Conservation (phyloP, 345 rosid species). For the Raphanus sativus region DNA sequence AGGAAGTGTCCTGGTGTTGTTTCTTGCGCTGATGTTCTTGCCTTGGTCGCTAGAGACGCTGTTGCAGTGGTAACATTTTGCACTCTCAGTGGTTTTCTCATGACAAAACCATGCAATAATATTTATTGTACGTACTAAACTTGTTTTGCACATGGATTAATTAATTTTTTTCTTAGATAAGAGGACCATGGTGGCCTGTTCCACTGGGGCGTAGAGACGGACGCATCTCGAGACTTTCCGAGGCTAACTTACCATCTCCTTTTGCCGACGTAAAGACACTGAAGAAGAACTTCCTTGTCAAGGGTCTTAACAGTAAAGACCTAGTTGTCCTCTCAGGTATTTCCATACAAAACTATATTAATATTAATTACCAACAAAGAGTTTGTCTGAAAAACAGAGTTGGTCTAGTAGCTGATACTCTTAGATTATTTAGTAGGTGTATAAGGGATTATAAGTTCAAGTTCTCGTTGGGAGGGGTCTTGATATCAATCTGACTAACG, state of each 20-base stretch:
- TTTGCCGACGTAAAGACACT: slow-evolving; percentile 30
- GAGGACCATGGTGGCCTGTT: slow-evolving; percentile 63
- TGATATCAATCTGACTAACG: not conserved
- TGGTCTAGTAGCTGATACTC: too few relatives aligned
- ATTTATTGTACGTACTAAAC: not conserved
- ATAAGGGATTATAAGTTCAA: too few relatives aligned
- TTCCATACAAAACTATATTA: slow-evolving; percentile 12
- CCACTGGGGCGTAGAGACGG: slow-evolving; percentile 66
- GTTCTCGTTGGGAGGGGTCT: too few relatives aligned
- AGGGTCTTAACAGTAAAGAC: slow-evolving; percentile 53
- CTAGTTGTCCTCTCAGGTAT: slow-evolving; percentile 50
- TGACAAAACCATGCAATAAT: not conserved
- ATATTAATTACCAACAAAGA: too few relatives aligned
- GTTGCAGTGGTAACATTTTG: slow-evolving; percentile 38
- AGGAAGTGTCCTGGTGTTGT: slow-evolving; percentile 45
- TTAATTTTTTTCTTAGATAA: slow-evolving; percentile 4
- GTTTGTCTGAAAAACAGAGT: too few relatives aligned
- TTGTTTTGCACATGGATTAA: not conserved
- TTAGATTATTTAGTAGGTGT: too few relatives aligned
- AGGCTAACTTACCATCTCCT: slow-evolving; percentile 49
- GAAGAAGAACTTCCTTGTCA: slow-evolving; percentile 41
- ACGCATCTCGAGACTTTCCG: slow-evolving; percentile 39
- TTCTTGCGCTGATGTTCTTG: slow-evolving; percentile 70
- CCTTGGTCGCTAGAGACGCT: slow-evolving; percentile 61
- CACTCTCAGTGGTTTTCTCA: not conserved